Base-by-base conservation (phyloP, 2,329 filamentous ascomycete genomes). In the Aspergillus luchuensis region DNA sequence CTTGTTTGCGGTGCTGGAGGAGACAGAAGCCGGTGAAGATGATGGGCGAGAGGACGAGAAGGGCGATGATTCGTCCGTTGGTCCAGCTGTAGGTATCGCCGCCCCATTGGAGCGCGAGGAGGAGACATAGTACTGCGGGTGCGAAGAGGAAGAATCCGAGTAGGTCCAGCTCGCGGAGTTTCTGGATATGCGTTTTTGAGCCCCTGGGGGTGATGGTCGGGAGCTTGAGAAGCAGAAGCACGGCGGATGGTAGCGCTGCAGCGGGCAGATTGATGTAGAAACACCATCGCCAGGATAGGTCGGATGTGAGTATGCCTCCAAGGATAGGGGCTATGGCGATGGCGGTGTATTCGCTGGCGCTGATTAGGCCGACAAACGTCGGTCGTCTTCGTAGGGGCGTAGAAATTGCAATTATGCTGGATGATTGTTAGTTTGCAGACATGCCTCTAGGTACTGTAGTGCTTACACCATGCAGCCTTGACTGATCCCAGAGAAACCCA, bases 301-400 rank as follows among this genome's bases (percentile, higher is more conserved):
- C 3, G 3, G 50, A 53, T 4, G 50, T 53, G 7, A 53, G 36
- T 8, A 19, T 33, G 5, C 50, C 50, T 39, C 50, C 50, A 0
- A 53, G 30, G 13, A 53, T 53, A 15, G 50, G 50, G 13, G 50
- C 50, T 8, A 39, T 13, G 1, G 50, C 50, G 23, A 53, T 53
- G 30, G 50, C 50, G 4, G 50, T 53, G 50, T 53, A 53, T 25
- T 53, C 50, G 50, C 50, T 38, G 50, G 50, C 50, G 6, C 50
- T 53, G 50, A 53, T 53, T 4, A 53, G 3, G 33, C 50, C 50
- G 13, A 53, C 30, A 11, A 23, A 53, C 17, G 50, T 17, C n/a
- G 50, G 30, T 23, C 33, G 33, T 39, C 28, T 39, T 25, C 15
- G 50, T 2, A 53, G 11, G 0, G 50, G 50, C 2, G 50, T 53